Conservation (phyloP, 441 rosid species). For the Corymbia citriodora region DNA sequence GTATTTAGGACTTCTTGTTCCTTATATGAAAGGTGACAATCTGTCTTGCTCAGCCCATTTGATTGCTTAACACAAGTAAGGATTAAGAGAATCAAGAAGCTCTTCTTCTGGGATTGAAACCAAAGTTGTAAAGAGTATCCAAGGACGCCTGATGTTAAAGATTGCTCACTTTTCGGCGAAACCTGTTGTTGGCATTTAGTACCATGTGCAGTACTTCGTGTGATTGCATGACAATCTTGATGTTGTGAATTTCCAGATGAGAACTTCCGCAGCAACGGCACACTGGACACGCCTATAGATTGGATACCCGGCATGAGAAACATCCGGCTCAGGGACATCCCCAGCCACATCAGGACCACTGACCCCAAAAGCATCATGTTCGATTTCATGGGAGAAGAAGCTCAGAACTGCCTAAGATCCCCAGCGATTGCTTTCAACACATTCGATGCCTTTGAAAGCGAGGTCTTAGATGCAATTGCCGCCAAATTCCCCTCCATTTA, state of each 20-base stretch:
- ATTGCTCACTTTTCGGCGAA: rapidly evolving
- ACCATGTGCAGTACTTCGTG: neutral
- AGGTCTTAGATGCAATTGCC: slow-evolving; percentile 10
- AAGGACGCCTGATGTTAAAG: neutral
- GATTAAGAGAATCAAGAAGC: neutral
- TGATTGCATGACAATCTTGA: neutral
- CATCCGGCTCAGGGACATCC: slow-evolving; percentile 34
- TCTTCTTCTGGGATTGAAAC: neutral
- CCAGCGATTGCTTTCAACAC: slow-evolving; percentile 31
- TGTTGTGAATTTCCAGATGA: slow-evolving; percentile 14
- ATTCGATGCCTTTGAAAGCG: slow-evolving; percentile 17
- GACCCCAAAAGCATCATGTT: slow-evolving; percentile 24
- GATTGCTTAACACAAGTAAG: neutral
- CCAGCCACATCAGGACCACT: slow-evolving; percentile 23
- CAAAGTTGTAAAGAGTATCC: neutral
- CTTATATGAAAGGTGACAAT: neutral
- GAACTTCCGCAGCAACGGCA: slow-evolving; percentile 19
- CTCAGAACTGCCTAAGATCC: slow-evolving; percentile 20
- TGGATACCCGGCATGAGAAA: slow-evolving; percentile 41
- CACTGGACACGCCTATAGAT: slow-evolving; percentile 20
- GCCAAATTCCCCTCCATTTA: slow-evolving; percentile 12
- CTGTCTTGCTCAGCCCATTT: neutral
- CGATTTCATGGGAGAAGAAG: slow-evolving; percentile 17
- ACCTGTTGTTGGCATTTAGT: neutral
- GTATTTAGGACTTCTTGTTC: neutral